phyloP scores from a whole-genome alignment of 2,329 filamentous ascomycete genomes.

The Ophiostoma ips region DNA sequence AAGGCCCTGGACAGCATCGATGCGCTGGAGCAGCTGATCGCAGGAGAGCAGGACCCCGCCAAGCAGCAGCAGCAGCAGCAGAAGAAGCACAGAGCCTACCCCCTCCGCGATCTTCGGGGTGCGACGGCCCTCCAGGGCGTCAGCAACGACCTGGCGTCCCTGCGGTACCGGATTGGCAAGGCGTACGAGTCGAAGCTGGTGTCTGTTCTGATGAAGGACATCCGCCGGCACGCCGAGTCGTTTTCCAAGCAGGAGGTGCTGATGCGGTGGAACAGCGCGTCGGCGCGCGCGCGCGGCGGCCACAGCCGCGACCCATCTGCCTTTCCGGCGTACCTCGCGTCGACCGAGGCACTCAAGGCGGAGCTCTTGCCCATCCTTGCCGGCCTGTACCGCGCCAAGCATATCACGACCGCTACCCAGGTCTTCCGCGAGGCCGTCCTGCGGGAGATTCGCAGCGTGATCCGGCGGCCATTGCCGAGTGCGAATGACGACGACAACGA shows the following conservation, averaged over 20 bases:
- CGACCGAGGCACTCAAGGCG: constrained; percentile 55
- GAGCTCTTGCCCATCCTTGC: constrained; percentile 57
- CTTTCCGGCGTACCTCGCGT: constrained; percentile 66
- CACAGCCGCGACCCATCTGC: constrained; percentile 52
- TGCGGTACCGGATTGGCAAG: constrained; percentile 72
- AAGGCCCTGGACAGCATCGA: constrained; percentile 67
- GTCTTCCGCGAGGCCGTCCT: constrained; percentile 73
- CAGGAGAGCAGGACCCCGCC: constrained; percentile 42
- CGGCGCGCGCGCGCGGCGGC: constrained; percentile 54
- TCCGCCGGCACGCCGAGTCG: constrained; percentile 64
- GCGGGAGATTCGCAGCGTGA: constrained; percentile 73
- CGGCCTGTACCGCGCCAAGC: constrained; percentile 68
- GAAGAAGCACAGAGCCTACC: constrained; percentile 13
- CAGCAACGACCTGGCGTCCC: constrained; percentile 57
- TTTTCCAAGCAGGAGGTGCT: constrained; percentile 62
- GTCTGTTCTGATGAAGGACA: constrained; percentile 60
- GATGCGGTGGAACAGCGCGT: constrained; percentile 70
- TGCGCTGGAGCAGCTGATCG: constrained; percentile 63
- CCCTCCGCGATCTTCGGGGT: constrained; percentile 55
- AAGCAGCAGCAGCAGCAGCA: no score
- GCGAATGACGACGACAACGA: constrained; percentile 90
- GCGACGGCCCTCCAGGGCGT: constrained; percentile 71
- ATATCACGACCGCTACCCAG: constrained; percentile 68
- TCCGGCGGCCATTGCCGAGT: constrained; percentile 74
- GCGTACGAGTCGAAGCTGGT: constrained; percentile 75